phyloP scores from a whole-genome alignment of 139 green algal species.

The Volvox africanus region DNA sequence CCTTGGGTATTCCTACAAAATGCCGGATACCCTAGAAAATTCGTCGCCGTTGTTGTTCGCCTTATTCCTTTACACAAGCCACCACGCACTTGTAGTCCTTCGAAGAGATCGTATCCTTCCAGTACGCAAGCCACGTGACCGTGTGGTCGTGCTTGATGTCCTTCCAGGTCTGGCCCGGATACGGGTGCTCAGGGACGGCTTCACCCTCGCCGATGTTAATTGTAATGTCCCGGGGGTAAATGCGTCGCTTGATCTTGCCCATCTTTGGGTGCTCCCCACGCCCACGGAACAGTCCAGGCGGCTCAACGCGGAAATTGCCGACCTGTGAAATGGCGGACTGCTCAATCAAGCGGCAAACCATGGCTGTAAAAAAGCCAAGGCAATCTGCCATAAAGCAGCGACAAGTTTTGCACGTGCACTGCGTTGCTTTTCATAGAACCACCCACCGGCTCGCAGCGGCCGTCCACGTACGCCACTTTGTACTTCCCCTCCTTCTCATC shows the following conservation, averaged over 20 bases:
- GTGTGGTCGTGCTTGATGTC: constrained; percentile 90
- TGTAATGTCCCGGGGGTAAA: constrained; percentile 96
- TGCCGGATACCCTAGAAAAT: no score
- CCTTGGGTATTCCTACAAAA: no score
- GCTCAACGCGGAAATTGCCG: constrained; percentile 99
- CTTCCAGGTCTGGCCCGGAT: constrained; percentile 80
- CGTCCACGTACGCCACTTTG: constrained; percentile 93
- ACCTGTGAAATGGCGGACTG: constrained; percentile 72
- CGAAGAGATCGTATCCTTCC: constrained; percentile 94
- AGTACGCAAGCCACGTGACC: constrained; percentile 98
- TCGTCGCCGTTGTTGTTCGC: no score
- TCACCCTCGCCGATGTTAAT: constrained; percentile 96
- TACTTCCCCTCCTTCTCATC: constrained; percentile 91
- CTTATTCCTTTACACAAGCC: no score
- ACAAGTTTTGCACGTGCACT: no score
- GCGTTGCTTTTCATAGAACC: background rate
- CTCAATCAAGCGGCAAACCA: no score
- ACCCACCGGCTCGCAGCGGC: constrained; percentile 84
- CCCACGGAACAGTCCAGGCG: constrained; percentile 97
- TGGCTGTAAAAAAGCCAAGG: no score
- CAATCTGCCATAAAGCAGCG: no score
- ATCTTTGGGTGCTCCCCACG: constrained; percentile 99
- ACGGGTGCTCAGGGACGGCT: constrained; percentile 90
- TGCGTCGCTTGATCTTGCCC: constrained; percentile 95
- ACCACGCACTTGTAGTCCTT: constrained; percentile 83